Percentiles rank a stretch among this genome's conserved stretches.
These are phyloP conservation scores for Boletus rufocinnamomeus DNA, from an alignment of 768 basidiomycete species.

Conservation along the genomic window DNA sequence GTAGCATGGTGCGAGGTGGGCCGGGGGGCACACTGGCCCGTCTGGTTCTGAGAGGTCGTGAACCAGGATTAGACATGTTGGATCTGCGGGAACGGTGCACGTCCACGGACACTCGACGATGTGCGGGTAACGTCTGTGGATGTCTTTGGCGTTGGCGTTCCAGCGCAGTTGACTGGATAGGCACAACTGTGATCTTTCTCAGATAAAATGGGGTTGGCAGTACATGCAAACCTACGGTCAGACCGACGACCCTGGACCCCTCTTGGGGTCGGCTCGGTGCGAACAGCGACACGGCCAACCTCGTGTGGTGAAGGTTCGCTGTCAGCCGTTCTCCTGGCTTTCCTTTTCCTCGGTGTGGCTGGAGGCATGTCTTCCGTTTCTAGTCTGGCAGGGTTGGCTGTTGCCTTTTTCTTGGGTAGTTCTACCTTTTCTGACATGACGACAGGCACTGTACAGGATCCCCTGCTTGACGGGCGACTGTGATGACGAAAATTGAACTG, in stretches of 20 bases:
- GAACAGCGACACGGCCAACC: constrained; percentile 10
- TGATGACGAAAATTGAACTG: constrained; percentile 22
- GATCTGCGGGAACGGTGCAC: constrained; percentile 27
- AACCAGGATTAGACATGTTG: constrained; percentile 21
- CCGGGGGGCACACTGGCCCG: constrained; percentile 28
- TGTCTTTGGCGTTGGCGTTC: constrained; percentile 33
- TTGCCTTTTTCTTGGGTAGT: constrained; percentile 26
- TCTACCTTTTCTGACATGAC: constrained; percentile 33
- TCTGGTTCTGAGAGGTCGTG: constrained; percentile 29
- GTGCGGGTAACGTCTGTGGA: constrained; percentile 21
- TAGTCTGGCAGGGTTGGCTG: constrained; percentile 13
- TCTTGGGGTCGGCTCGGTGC: constrained; percentile 19
- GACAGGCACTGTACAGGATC: constrained; percentile 9
- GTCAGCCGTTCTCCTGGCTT: constrained; percentile 20
- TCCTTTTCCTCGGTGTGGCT: constrained; percentile 31
- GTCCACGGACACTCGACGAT: constrained; percentile 31
- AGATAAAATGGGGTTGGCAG: constrained; percentile 3
- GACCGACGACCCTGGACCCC: constrained; percentile 30
- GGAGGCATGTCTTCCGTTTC: constrained; percentile 21
- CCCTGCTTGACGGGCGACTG: constrained; percentile 15
- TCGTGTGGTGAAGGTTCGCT: constrained; percentile 18
- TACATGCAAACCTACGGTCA: constrained; percentile 25
- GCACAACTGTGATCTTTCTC: constrained; percentile 20
- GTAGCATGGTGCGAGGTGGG: constrained; percentile 56
- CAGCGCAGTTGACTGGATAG: constrained; percentile 21